phyloP scores from a whole-genome alignment of 345 rosid genomes.

The Salix dunnii region DNA sequence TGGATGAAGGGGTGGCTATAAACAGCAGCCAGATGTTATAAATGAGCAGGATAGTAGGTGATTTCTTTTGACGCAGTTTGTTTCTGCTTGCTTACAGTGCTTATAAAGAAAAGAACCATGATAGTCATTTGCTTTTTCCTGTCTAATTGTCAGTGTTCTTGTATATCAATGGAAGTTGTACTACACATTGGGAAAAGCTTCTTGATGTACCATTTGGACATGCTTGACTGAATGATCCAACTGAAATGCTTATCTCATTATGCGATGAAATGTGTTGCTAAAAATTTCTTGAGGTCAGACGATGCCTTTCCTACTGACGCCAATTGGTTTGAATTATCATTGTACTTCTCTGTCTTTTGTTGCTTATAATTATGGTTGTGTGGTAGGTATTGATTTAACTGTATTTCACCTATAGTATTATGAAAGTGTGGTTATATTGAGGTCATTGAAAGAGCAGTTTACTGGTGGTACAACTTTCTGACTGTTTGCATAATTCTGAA shows the following conservation, averaged over 20 bases:
- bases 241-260: too few relatives aligned
- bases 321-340: neutral
- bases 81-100: neutral
- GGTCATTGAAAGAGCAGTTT: neutral
- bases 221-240: neutral
- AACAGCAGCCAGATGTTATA: neutral
- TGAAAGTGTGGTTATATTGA: neutral
- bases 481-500: neutral
- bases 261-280: too few relatives aligned
- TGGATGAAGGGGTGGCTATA: neutral
- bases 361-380: neutral
- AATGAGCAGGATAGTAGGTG: neutral
- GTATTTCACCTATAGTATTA: neutral
- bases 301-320: neutral
- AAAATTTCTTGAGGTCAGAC: neutral
- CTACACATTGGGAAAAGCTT: neutral
- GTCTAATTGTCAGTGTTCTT: neutral
- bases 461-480: neutral
- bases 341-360: neutral
- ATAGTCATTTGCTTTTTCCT: neutral
- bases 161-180: neutral
- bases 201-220: neutral
- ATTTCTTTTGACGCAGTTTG: neutral
- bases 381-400: neutral
- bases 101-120: neutral